phyloP scores from a whole-genome alignment of 331 rosid genomes.

The Phaseolus coccineus region DNA sequence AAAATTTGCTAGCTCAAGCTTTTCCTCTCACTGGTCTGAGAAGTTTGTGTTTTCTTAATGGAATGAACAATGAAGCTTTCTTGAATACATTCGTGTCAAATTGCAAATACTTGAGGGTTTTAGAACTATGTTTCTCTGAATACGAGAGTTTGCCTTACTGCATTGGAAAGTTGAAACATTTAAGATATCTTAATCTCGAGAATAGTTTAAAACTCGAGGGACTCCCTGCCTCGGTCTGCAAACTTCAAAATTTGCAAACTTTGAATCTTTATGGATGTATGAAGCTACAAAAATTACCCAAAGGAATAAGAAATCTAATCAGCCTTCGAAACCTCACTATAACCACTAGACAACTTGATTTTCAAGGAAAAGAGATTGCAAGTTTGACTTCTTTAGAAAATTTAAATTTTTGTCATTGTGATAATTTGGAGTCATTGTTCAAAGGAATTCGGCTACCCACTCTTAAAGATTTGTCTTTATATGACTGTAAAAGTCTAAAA shows the following conservation, averaged over 20 bases:
- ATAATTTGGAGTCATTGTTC: constrained; percentile 13
- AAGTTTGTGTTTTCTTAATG: not conserved
- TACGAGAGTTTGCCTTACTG: not conserved
- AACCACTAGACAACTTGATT: constrained; percentile 26
- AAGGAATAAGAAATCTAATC: constrained; percentile 16
- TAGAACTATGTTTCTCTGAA: not conserved
- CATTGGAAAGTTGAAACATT: constrained; percentile 35
- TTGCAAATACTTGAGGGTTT: constrained; percentile 30
- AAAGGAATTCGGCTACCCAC: not conserved
- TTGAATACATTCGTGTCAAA: not conserved
- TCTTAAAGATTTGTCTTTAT: fast-evolving
- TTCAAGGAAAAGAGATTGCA: constrained; percentile 15
- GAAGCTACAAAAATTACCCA: constrained; percentile 34
- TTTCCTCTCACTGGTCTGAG: not conserved
- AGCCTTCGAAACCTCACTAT: not conserved
- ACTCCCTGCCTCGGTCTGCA: constrained; percentile 30
- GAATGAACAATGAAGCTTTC: not conserved
- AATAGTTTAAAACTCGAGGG: not conserved
- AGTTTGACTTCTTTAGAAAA: constrained; percentile 35
- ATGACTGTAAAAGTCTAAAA: not conserved
- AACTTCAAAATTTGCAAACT: constrained; percentile 26
- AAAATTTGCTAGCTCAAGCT: not conserved
- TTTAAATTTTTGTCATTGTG: not conserved
- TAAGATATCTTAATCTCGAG: constrained; percentile 3
- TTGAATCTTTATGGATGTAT: not conserved